A percentile compares a stretch with the other conserved stretches of the same genome.
Evolutionary conservation across 768 basidiomycete species (phyloP).

Genomic region (Xerocomellus amylosporus): DNA sequence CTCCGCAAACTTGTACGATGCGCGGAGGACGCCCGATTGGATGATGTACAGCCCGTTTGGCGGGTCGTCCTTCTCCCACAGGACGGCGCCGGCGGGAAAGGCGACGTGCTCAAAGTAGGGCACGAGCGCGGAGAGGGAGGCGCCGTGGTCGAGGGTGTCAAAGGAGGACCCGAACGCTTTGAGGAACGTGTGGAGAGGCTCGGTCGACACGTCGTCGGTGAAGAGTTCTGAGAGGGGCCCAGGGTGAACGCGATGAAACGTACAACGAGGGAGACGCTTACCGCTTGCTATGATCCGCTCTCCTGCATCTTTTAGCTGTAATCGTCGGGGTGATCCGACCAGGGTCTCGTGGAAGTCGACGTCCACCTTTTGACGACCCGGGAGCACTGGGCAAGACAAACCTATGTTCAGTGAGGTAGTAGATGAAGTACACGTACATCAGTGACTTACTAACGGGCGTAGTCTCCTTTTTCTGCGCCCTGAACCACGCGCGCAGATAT

Average conservation of each 20-base stretch:
- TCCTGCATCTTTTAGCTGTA: conserved; percentile 69
- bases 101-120: conserved; percentile 68
- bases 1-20: conserved; percentile 75
- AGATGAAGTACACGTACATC: not conserved
- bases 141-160: conserved; percentile 51
- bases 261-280: conserved; percentile 24
- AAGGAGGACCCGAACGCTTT: conserved; percentile 75
- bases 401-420: not conserved
- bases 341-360: conserved; percentile 42
- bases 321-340: conserved; percentile 62
- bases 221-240: conserved; percentile 17
- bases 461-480: conserved; percentile 58
- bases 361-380: conserved; percentile 53
- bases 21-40: conserved; percentile 81
- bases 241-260: not conserved
- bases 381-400: conserved; percentile 40
- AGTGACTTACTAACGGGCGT: conserved; percentile 41
- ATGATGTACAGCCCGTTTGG: conserved; percentile 88
- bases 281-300: conserved; percentile 65
- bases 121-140: conserved; percentile 59
- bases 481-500: conserved; percentile 80
- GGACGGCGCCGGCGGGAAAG: conserved; percentile 52
- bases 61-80: conserved; percentile 76
- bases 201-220: conserved; percentile 39
- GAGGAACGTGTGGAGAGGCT: conserved; percentile 72